phyloP scores from a whole-genome alignment of 176 grass and related monocot species.

The Avena sativa region DNA sequence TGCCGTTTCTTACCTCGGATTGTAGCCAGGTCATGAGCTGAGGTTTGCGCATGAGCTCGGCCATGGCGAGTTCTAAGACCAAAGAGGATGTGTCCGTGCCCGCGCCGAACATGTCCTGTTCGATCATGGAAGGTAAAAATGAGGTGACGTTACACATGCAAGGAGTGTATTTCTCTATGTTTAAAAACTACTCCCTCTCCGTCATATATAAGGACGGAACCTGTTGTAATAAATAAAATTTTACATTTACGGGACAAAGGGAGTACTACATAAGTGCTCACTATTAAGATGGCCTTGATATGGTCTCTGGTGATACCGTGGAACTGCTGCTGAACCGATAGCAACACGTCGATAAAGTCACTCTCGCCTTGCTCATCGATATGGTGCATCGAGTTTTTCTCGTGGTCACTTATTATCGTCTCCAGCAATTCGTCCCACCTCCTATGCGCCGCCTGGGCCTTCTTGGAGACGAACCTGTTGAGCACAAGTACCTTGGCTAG shows the following conservation, averaged over 20 bases:
- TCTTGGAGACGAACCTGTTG: not conserved
- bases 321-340: slow-evolving; percentile 1
- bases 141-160: not conserved
- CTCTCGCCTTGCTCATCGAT: not conserved
- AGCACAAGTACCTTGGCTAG: not conserved
- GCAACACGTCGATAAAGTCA: slow-evolving; percentile 7
- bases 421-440: slow-evolving; percentile 8
- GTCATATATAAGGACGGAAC: too few species aligned
- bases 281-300: slow-evolving; percentile 28
- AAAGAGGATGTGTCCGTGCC: not conserved
- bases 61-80: slow-evolving; percentile 12
- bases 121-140: not conserved
- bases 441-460: not conserved
- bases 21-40: not conserved
- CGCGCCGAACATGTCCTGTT: slow-evolving; percentile 2
- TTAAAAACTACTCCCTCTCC: too few species aligned
- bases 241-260: too few species aligned
- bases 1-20: not conserved
- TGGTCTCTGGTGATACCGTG: slow-evolving; percentile 20
- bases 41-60: slow-evolving; percentile 11
- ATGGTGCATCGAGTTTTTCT: not conserved
- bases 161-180: too few species aligned
- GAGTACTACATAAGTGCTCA: not conserved
- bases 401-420: not conserved
- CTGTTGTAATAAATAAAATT: too few species aligned